A percentile compares a stretch with the other conserved stretches of the same genome.
Conservation (phyloP, 768 basidiomycete genomes). For the Suillus clintonianus region DNA sequence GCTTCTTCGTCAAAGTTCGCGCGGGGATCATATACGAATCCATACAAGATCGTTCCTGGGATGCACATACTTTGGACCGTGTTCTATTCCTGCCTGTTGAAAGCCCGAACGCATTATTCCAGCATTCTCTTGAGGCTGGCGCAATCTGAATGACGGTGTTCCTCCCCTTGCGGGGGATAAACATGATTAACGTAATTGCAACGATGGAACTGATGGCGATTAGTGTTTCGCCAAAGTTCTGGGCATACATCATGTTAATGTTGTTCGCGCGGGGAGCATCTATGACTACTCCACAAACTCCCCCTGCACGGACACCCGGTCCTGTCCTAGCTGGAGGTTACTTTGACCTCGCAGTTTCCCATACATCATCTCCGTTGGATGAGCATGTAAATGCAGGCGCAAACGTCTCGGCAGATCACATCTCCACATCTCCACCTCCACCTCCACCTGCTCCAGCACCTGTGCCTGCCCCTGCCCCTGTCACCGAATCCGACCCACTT, state of each 20-base stretch:
- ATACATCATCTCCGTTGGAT: slow-evolving; percentile 23
- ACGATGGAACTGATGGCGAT: neutral
- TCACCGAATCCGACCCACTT: neutral
- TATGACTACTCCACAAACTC: slow-evolving; percentile 6
- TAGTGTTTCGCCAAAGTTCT: slow-evolving; percentile 18
- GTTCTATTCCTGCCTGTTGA: no score
- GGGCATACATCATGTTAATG: slow-evolving; percentile 15
- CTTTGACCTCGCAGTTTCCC: slow-evolving; percentile 25
- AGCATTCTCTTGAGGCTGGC: no score
- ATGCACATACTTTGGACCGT: no score
- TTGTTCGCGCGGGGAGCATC: slow-evolving; percentile 2
- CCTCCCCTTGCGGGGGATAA: no score
- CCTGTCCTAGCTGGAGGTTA: slow-evolving; percentile 11
- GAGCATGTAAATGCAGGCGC: slow-evolving; percentile 13
- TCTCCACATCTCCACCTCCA: neutral
- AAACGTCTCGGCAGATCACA: slow-evolving; percentile 32
- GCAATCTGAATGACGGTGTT: no score
- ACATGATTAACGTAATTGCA: neutral
- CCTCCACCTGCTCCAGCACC: slow-evolving; percentile 8
- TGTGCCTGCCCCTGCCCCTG: neutral
- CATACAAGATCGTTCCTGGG: no score
- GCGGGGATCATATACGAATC: no score
- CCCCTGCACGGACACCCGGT: slow-evolving; percentile 13
- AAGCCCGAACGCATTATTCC: no score
- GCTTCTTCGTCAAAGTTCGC: no score